phyloP scores from a whole-genome alignment of 75 land plant species.

The Gnetum montanum region DNA sequence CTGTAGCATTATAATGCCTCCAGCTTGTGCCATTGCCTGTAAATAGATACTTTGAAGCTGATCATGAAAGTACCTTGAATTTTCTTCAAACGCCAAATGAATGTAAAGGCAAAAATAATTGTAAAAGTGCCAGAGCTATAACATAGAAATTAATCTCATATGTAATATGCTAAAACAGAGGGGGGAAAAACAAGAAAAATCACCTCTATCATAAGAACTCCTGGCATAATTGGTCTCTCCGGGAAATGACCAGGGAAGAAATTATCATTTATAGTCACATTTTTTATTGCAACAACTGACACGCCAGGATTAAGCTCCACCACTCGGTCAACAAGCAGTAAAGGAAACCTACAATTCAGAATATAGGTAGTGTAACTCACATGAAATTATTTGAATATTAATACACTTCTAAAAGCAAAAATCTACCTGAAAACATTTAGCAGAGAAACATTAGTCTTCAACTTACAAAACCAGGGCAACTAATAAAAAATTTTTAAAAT shows the following conservation, averaged over 20 bases:
- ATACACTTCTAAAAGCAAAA: background rate
- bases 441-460: too few relatives aligned
- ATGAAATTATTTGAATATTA: constrained; percentile 5
- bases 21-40: constrained; percentile 98
- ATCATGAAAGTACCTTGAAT: background rate
- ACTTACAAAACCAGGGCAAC: background rate
- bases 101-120: too few relatives aligned
- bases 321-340: constrained; percentile 94
- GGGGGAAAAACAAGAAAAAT: too few relatives aligned
- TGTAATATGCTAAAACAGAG: too few relatives aligned
- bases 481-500: too few relatives aligned
- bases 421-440: too few relatives aligned
- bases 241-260: constrained; percentile 99
- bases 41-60: background rate
- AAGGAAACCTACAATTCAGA: constrained; percentile 54
- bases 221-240: constrained; percentile 98
- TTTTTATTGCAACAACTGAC: constrained; percentile 92
- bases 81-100: background rate
- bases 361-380: too few relatives aligned
- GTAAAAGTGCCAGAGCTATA: too few relatives aligned
- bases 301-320: constrained; percentile 85
- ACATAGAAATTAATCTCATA: too few relatives aligned
- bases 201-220: constrained; percentile 99
- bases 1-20: constrained; percentile 92
- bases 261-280: constrained; percentile 96